phyloP scores from a whole-genome alignment of 768 basidiomycete species.

The Piloderma croceum region DNA sequence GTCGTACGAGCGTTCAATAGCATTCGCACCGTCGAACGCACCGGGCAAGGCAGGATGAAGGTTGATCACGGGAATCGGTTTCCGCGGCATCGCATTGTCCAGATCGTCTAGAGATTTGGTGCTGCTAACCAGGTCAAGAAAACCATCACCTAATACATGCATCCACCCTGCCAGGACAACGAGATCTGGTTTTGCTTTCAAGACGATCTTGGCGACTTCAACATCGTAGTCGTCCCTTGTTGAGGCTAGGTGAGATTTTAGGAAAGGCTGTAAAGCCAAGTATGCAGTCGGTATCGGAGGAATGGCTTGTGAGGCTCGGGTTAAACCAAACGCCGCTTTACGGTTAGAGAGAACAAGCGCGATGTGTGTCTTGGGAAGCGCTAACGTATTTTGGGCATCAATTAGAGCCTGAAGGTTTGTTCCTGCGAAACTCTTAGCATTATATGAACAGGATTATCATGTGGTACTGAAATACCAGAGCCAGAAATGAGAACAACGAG shows the following conservation, averaged over 20 bases:
- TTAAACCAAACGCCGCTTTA: constrained; percentile 84
- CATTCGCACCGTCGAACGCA: constrained; percentile 93
- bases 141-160: constrained; percentile 85
- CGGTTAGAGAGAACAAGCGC: constrained; percentile 86
- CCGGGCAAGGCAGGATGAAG: constrained; percentile 94
- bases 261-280: constrained; percentile 79
- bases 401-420: constrained; percentile 96
- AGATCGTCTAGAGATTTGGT: constrained; percentile 13
- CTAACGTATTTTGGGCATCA: constrained; percentile 72
- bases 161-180: constrained; percentile 98
- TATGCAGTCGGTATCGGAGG: constrained; percentile 80
- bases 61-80: constrained; percentile 81
- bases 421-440: constrained; percentile 42
- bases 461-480: constrained; percentile 37
- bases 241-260: constrained; percentile 65
- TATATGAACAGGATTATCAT: neutral
- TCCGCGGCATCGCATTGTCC: constrained; percentile 5
- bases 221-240: constrained; percentile 82
- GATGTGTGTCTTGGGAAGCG: constrained; percentile 68
- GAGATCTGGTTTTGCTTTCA: constrained; percentile 65
- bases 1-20: constrained; percentile 83
- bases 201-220: constrained; percentile 67
- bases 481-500: constrained; percentile 62
- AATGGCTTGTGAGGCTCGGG: constrained; percentile 51
- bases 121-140: constrained; percentile 63